Evolutionary conservation across 108 stramenopile species (phyloP), one percentile per base, ranked within the genome.

Genomic region (Halocafeteria seosinensis): DNA sequence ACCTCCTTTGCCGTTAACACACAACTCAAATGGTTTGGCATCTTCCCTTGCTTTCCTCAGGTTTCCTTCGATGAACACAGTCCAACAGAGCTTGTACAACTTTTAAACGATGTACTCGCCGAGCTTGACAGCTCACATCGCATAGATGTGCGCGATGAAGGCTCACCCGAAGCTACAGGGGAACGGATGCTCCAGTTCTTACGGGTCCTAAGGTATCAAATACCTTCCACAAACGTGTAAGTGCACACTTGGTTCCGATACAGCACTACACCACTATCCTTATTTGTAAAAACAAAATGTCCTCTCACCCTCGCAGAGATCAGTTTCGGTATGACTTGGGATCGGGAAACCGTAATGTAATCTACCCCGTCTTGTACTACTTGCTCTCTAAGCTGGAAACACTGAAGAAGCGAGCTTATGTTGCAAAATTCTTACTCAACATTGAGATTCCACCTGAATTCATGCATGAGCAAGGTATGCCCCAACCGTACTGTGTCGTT

Each of bases 321-420:
- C 36, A 28, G n/a, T 67, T 67, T 34, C 28, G 61, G 61, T 30
- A 31, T 0, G 50, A 31, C 17, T 53, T 78, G 4, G 35, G 42
- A 27, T n/a, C 37, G n/a, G 81, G 82, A 24, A 77, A 76, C 29
- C 79, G 78, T 50, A 50, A 36, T 36, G 50, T 61, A 0, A 52
- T 84, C 11, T 84, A 85, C 64, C 78, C 73, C 9, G 64, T 82
- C 6, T 61, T 87, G 53, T 68, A 85, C 76, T 88, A 85, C 79
- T 36, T 66, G 3, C 76, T 87, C 9, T 61, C 64, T 4, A 57
- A 78, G 38, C 70, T 80, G 21, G 80, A 79, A 37, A 59, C 65
- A 50, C 65, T 87, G 13, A 65, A 72, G 38, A 87, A 76, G 38
- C 75, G 85, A 9, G 78, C 82, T 23, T 88, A 88, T 50, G 69